phyloP scores from a whole-genome alignment of 352 stramenopile species.

The Phytophthora quininea region DNA sequence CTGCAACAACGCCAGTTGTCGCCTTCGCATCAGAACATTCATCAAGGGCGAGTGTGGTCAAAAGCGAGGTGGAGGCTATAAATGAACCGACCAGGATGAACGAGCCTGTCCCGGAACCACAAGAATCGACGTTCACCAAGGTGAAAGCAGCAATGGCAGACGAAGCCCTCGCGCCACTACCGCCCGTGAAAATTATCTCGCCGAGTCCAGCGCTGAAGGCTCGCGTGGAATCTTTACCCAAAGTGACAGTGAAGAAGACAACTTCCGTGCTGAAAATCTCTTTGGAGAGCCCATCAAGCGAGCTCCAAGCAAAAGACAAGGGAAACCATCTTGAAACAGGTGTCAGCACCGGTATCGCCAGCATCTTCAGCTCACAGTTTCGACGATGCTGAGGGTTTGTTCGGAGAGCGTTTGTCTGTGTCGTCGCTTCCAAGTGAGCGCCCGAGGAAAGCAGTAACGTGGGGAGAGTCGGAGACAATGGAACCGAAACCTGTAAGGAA shows the following conservation, averaged over 20 bases:
- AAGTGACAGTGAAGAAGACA: conserved; percentile 23
- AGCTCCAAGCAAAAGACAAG: neutral
- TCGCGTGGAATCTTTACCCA: conserved; percentile 7
- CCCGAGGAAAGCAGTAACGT: conserved; percentile 37
- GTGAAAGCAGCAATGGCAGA: neutral
- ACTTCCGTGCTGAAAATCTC: conserved; percentile 19
- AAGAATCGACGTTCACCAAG: neutral
- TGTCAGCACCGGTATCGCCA: conserved; percentile 7
- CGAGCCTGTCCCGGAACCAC: conserved; percentile 25
- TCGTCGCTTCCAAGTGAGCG: conserved; percentile 13
- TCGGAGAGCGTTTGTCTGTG: conserved; percentile 46
- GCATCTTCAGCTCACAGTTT: conserved; percentile 31
- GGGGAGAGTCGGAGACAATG: conserved; percentile 24
- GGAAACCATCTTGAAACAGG: neutral
- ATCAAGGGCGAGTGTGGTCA: neutral
- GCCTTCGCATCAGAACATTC: neutral
- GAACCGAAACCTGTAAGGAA: conserved; percentile 23
- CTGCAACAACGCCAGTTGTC: neutral
- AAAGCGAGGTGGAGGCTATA: neutral
- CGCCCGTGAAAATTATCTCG: neutral
- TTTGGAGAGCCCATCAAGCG: conserved; percentile 26
- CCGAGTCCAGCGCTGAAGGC: conserved; percentile 2
- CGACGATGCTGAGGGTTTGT: conserved; percentile 54
- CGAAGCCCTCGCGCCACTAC: neutral
- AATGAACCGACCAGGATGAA: neutral